Conservation (phyloP, 1,139 yeast species). For the Pichia cactophila region DNA sequence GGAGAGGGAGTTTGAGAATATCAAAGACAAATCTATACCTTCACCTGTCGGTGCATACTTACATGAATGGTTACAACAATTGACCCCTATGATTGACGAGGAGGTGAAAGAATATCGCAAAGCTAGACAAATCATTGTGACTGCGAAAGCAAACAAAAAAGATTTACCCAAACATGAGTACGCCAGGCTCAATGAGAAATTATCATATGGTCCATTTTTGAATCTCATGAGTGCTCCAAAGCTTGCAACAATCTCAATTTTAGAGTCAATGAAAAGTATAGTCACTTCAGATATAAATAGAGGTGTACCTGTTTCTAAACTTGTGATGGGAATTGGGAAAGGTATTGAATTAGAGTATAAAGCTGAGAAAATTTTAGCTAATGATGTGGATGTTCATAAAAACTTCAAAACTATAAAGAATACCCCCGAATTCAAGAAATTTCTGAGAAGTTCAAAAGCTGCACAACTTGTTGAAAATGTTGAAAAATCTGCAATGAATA, state of each 20-base stretch:
- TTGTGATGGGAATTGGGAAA: constrained; percentile 72
- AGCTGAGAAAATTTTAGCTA: constrained; percentile 51
- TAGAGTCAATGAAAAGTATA: constrained; percentile 63
- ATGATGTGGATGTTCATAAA: constrained; percentile 44
- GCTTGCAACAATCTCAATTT: constrained; percentile 73
- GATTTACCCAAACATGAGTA: constrained; percentile 11
- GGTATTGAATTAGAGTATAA: constrained; percentile 82
- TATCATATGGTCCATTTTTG: constrained; percentile 74
- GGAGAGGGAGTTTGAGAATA: constrained; percentile 73
- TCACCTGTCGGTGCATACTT: constrained; percentile 63
- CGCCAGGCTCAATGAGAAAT: constrained; percentile 40
- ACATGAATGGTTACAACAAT: constrained; percentile 68
- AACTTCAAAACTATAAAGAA: constrained; percentile 29
- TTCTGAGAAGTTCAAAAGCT: constrained; percentile 30
- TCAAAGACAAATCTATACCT: constrained; percentile 43
- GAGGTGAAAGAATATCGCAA: constrained; percentile 49
- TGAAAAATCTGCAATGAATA: constrained; percentile 15
- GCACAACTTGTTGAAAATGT: constrained; percentile 21
- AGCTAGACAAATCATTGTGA: constrained; percentile 28
- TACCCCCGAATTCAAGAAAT: constrained; percentile 38
- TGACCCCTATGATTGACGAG: constrained; percentile 61
- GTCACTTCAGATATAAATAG: constrained; percentile 73
- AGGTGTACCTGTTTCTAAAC: constrained; percentile 81
- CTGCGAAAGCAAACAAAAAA: constrained; percentile 1
- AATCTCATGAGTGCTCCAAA: constrained; percentile 67